A percentile compares a stretch with the other conserved stretches of the same genome.
Evolutionary conservation across 1,284 basidiomycete species (phyloP).

Genomic region (Gymnopus androsaceus): DNA sequence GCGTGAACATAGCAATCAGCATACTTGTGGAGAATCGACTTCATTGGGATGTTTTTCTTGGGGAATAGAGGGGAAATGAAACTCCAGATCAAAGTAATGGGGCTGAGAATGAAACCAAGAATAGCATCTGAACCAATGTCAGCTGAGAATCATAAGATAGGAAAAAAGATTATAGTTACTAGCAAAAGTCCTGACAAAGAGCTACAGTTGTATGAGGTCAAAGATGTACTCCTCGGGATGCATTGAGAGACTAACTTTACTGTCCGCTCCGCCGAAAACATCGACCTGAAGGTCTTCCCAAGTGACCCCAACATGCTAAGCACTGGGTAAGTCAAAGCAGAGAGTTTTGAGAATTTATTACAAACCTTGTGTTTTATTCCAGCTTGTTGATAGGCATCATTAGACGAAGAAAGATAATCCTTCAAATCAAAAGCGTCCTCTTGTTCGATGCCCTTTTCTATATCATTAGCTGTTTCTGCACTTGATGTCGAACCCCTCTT

Average conservation of each 20-base stretch:
- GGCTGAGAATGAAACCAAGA: constrained; percentile 57
- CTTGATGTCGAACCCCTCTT: background rate
- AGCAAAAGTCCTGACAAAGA: constrained; percentile 67
- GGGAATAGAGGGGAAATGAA: constrained; percentile 59
- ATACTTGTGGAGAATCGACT: constrained; percentile 68
- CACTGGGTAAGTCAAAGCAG: constrained; percentile 1
- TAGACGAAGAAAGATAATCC: constrained; percentile 73
- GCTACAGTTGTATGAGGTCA: constrained; percentile 35
- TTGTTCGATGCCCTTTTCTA: constrained; percentile 20
- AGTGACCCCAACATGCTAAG: constrained; percentile 72
- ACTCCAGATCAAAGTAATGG: constrained; percentile 52
- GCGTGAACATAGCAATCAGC: constrained; percentile 22
- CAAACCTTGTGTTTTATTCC: constrained; percentile 77
- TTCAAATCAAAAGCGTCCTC: constrained; percentile 62
- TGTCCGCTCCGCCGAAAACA: constrained; percentile 62
- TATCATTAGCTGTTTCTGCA: constrained; percentile 13
- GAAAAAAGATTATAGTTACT: constrained; percentile 37
- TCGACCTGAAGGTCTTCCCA: constrained; percentile 78
- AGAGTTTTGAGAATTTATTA: background rate
- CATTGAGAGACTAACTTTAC: constrained; percentile 46
- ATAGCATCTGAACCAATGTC: constrained; percentile 53
- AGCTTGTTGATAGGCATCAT: constrained; percentile 65
- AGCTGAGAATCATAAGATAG: constrained; percentile 16
- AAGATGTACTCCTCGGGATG: background rate
- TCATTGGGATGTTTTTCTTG: constrained; percentile 45